These are phyloP conservation scores for Mycena amicta DNA, from an alignment of 768 basidiomycete species.

Conservation along the genomic window DNA sequence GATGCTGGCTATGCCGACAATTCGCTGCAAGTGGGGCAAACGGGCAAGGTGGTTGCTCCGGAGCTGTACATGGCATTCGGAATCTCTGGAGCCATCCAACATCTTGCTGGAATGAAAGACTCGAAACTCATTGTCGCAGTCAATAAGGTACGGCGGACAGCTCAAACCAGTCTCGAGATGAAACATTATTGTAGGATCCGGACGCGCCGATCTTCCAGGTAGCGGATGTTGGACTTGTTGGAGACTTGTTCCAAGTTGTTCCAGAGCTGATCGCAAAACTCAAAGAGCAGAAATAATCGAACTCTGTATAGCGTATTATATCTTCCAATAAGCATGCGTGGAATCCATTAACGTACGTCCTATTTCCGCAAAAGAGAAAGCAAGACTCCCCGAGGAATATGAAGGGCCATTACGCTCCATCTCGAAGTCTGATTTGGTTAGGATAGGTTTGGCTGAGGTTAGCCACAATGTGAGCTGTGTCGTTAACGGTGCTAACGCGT, in stretches of 20 bases:
- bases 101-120: conserved; percentile 99
- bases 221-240: conserved; percentile 93
- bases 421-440: too few relatives aligned
- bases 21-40: conserved; percentile 98
- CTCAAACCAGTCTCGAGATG: not conserved
- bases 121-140: conserved; percentile 97
- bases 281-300: conserved; percentile 44
- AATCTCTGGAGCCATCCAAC: conserved; percentile 98
- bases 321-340: too few relatives aligned
- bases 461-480: too few relatives aligned
- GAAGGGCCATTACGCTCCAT: too few relatives aligned
- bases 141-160: conserved; percentile 72
- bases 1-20: conserved; percentile 99
- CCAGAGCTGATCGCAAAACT: conserved; percentile 90
- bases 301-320: not conserved
- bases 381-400: too few relatives aligned
- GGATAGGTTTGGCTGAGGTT: too few relatives aligned
- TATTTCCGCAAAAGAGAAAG: too few relatives aligned
- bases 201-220: conserved; percentile 99
- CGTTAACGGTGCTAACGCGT: too few relatives aligned
- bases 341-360: too few relatives aligned
- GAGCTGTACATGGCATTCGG: conserved; percentile 96
- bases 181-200: conserved; percentile 61
- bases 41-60: conserved; percentile 97
- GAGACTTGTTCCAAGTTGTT: conserved; percentile 89